phyloP scores from a whole-genome alignment of 306 rosid species.

The Pyrus pyrifolia region DNA sequence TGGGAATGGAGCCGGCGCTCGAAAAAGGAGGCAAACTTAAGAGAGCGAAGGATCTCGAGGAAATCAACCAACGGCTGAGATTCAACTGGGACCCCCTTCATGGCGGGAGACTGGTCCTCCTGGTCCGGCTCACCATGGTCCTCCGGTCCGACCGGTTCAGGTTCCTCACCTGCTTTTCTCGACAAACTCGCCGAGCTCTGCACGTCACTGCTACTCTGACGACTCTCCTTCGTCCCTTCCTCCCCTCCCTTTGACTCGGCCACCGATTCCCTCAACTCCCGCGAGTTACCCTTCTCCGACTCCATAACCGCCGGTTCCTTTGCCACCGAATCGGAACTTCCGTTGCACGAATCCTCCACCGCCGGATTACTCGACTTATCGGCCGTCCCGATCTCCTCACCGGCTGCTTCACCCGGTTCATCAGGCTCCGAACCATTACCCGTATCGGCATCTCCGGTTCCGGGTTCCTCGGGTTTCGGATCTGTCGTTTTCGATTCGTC shows the following conservation, averaged over 20 bases:
- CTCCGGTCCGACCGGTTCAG: conserved; percentile 4
- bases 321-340: conserved; percentile 21
- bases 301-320: conserved; percentile 11
- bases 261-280: conserved; percentile 17
- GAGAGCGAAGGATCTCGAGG: conserved; percentile 15
- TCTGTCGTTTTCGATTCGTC: conserved; percentile 17
- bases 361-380: conserved; percentile 2
- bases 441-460: background rate
- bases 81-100: conserved; percentile 5
- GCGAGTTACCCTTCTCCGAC: conserved; percentile 11
- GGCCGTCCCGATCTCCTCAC: conserved; percentile 5
- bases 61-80: conserved; percentile 23
- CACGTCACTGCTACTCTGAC: conserved; percentile 15
- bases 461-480: background rate
- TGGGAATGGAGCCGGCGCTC: conserved; percentile 24
- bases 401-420: background rate
- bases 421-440: background rate
- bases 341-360: conserved; percentile 25
- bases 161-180: conserved; percentile 5
- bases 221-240: conserved; percentile 1
- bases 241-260: conserved; percentile 9
- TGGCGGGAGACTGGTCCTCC: conserved; percentile 21
- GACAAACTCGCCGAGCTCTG: conserved; percentile 26
- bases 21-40: conserved; percentile 10
- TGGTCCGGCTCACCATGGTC: conserved; percentile 4